These are phyloP conservation scores for Leishmania arabica DNA, from an alignment of 208 protist genomes.

Conservation along the genomic window DNA sequence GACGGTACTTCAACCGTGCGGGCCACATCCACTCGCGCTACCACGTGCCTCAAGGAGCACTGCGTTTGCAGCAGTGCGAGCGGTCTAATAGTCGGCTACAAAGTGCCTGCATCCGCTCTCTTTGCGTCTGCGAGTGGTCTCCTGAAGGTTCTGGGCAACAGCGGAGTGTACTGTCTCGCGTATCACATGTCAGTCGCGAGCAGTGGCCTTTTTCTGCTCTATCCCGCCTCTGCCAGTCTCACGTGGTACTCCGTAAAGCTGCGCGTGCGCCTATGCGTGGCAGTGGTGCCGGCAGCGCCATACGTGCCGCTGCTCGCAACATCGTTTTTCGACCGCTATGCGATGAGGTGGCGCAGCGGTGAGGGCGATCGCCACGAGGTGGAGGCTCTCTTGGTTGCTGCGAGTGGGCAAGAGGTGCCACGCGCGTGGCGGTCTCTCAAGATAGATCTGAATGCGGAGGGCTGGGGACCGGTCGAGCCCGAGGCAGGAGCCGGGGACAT, in stretches of 20 bases:
- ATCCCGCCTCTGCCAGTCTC: constrained; percentile 10
- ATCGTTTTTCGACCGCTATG: constrained; percentile 44
- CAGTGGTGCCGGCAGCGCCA: constrained; percentile 18
- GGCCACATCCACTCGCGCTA: constrained; percentile 5
- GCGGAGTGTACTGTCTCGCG: constrained; percentile 15
- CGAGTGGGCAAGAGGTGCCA: constrained; percentile 31
- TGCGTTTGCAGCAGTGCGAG: constrained; percentile 4
- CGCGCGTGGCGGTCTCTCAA: constrained; percentile 38
- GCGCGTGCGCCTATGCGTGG: constrained; percentile 36
- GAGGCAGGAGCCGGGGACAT: constrained; percentile 33
- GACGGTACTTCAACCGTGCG: constrained; percentile 3
- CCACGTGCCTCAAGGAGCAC: constrained; percentile 11
- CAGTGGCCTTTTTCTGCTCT: constrained; percentile 30
- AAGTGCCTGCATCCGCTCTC: constrained; percentile 17
- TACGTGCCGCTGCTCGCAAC: constrained; percentile 52
- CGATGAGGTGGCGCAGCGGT: constrained; percentile 28
- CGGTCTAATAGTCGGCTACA: constrained; percentile 27
- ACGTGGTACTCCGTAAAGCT: constrained; percentile 5
- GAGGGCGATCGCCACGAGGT: constrained; percentile 14
- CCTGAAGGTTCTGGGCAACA: constrained; percentile 8
- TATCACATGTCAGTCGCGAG: constrained; percentile 31
- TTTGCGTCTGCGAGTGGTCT: constrained; percentile 14
- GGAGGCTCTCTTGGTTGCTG: constrained; percentile 9
- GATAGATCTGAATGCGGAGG: constrained; percentile 47
- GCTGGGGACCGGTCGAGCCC: constrained; percentile 51